Evolutionary conservation across 257 asterid genomes (phyloP).

Genomic region (Nicotiana attenuata): DNA sequence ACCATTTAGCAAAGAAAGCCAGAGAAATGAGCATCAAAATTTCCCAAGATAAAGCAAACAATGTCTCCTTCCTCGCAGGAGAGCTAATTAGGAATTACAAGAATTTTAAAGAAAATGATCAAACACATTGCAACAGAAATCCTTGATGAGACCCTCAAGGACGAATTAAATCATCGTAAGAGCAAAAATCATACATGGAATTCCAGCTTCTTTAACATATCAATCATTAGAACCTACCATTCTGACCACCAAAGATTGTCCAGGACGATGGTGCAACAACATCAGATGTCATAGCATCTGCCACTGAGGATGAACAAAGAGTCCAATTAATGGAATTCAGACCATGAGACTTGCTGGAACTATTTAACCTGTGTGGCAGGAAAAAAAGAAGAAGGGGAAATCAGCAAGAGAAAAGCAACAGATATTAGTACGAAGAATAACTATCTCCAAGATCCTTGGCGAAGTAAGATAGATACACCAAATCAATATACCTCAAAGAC

Average conservation of each 20-base stretch:
- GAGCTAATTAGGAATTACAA: background rate
- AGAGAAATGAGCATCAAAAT: background rate
- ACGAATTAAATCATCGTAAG: background rate
- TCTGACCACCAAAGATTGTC: slow-evolving; percentile 92
- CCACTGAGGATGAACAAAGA: slow-evolving; percentile 55
- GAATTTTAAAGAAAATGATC: background rate
- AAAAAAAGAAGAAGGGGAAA: background rate
- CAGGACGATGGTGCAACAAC: slow-evolving; percentile 95
- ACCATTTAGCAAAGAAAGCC: background rate
- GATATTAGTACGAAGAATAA: background rate
- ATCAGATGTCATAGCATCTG: slow-evolving; percentile 71
- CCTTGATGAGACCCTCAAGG: background rate
- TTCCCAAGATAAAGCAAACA: background rate
- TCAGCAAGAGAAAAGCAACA: background rate
- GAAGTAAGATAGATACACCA: background rate
- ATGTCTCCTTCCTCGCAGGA: background rate
- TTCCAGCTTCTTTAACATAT: slow-evolving; percentile 18
- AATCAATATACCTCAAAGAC: slow-evolving; percentile 53
- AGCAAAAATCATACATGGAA: background rate
- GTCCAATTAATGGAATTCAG: slow-evolving; percentile 73
- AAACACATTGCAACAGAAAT: background rate
- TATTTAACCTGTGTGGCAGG: slow-evolving; percentile 43
- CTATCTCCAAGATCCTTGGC: slow-evolving; percentile 6
- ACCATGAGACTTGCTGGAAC: slow-evolving; percentile 41
- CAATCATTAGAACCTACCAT: slow-evolving; percentile 53